Base-by-base conservation (phyloP, 2,329 filamentous ascomycete genomes). In the Curvularia sp. region DNA sequence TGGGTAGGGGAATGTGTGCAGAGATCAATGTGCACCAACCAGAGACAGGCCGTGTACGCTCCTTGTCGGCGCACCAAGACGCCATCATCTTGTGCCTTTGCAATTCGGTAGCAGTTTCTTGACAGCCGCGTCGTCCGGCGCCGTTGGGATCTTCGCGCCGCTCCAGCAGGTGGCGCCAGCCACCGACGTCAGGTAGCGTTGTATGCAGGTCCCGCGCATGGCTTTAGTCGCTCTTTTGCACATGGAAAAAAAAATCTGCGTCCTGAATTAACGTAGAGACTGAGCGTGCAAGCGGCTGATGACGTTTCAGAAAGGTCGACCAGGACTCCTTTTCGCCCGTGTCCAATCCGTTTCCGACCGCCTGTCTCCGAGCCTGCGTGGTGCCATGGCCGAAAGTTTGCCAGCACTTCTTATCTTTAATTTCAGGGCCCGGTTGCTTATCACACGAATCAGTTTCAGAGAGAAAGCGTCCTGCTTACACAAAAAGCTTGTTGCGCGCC, bases 361-460 rank as follows among this genome's bases (percentile, higher is more conserved):
- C 21, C 23, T 18, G 32, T 36, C 12, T 10, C 32, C 15, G 15
- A 34, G 48, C 23, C 48, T 50, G 38, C 48, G 12, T 27, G 12
- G 34, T 28, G 5, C 13, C 21, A 42, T 10, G 39, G 39, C 12
- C 23, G 13, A 32, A 18, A 7, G 21, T 15, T 15, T n/a, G 38
- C 28, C 28, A 25, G 13, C 18, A 21, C 23, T 13, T 32, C 55
- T 57, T 57, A 57, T 57, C 55, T 46, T 48, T 49, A 45, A 57
- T 57, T 57, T 57, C 49, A 57, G 45, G 42, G 34, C 25, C 55
- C 25, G 5, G 13, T n/a, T 49, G 45, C 41, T 64, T 62, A 60
- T 60, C 61, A 51, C 49, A 49, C 34, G 25, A 62, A 30, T 34
- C 43, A 50, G 61, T 59, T 64, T 59, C 55, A 28, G 43, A 28